These are phyloP conservation scores for Panicum virgatum DNA, from an alignment of 202 grass and related monocot genomes.

Conservation along the genomic window DNA sequence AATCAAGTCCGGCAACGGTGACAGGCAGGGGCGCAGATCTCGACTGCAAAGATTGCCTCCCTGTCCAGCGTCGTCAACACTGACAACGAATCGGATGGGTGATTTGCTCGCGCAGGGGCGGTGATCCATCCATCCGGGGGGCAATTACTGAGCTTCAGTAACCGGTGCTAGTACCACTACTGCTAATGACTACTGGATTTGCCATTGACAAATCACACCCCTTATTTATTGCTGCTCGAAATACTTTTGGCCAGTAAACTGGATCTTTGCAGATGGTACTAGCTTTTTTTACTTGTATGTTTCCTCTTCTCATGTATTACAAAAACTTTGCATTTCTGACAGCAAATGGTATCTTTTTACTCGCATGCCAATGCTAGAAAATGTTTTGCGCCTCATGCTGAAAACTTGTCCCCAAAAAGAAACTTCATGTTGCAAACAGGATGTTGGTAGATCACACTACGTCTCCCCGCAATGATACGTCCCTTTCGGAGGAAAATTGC, in stretches of 20 bases:
- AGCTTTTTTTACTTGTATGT: neutral
- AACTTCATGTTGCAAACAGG: neutral
- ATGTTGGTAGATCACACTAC: neutral
- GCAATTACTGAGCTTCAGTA: neutral
- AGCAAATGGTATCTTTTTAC: neutral
- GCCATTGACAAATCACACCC: slow-evolving; percentile 10
- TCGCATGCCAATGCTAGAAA: neutral
- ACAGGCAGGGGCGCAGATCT: slow-evolving; percentile 20
- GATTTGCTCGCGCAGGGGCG: neutral
- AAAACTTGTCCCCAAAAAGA: neutral
- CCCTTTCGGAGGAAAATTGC: neutral
- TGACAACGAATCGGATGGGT: slow-evolving; percentile 14
- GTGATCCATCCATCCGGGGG: neutral
- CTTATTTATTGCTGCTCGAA: neutral
- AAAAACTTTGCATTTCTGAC: neutral
- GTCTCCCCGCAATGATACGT: neutral
- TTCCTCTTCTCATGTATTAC: neutral
- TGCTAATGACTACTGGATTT: neutral
- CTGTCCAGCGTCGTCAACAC: neutral
- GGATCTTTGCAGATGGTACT: neutral
- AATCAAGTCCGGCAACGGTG: slow-evolving; percentile 27
- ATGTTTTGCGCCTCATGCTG: neutral
- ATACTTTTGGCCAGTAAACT: neutral
- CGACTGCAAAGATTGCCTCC: neutral
- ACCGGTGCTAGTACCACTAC: neutral